Evolutionary conservation across 768 basidiomycete genomes (phyloP), one percentile per base, ranked within the genome.

Genomic region (Lepiota venenata): DNA sequence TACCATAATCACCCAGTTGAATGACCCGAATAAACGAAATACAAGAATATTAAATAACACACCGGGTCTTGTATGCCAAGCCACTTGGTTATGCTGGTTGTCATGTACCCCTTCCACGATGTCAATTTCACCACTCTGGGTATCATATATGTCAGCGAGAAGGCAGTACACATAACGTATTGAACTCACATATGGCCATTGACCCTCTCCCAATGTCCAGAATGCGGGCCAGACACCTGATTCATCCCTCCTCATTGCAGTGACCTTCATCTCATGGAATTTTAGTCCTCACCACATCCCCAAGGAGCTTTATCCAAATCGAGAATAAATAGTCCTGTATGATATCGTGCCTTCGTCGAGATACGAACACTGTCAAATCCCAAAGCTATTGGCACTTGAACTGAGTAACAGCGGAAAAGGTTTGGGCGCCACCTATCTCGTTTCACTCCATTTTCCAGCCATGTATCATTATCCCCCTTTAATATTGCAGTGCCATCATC

Each of bases 51-150:
- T 20, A 57, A 52, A 45, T n/a, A 21, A 43, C 38, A 21, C 54
- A 58, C 65, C 64, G 46, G 63, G 51, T 20, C 51, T 44, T 9
- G 87, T 89, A 65, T 91, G 89, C 85, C 84, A 91, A 40, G 88
- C 85, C 27, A 92, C 82, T 69, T 92, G 91, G 60, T 92, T 91
- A 60, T 91, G 87, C 62, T 85, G 74, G 58, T 90, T 88, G 61
- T 88, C 88, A 61, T 92, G 90, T 2, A 92, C 91, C 6, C 89
- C 90, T 67, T 91, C 88, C 20, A 91, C 81, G 25, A 91, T 85
- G 66, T 92, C 90, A 57, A 92, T 89, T 71, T 92, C 90, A 10
- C 90, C 90, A 10, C 71, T 74, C 89, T 91, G 59, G 56, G 50
- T n/a, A 61, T 14, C 44, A 35, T 32, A 32, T 54, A 52, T 60